Conservation (phyloP, 805 yeast species). For the Lachancea nothofagi region DNA sequence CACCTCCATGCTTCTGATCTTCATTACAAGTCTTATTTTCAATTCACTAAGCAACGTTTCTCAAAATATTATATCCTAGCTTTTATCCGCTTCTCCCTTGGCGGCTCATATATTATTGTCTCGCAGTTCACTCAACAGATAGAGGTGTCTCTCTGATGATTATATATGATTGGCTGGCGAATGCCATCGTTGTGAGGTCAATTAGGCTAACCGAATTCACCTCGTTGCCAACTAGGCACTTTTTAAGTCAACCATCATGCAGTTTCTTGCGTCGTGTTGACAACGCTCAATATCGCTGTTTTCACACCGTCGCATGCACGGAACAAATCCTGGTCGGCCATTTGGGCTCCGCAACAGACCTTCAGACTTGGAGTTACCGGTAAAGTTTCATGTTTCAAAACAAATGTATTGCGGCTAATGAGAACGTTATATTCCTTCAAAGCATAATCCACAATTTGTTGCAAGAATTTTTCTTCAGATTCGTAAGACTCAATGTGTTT, state of each 20-base stretch:
- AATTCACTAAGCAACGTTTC: too few species aligned
- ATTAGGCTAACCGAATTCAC: too few species aligned
- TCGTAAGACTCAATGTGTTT: slow-evolving; percentile 35
- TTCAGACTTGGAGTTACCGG: slow-evolving; percentile 61
- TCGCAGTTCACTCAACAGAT: too few species aligned
- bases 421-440: slow-evolving; percentile 49
- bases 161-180: too few species aligned
- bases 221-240: too few species aligned
- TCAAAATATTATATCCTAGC: too few species aligned
- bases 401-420: slow-evolving; percentile 56
- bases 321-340: slow-evolving; percentile 41
- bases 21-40: too few species aligned
- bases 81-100: too few species aligned
- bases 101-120: too few species aligned
- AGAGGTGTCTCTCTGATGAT: too few species aligned
- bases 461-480: slow-evolving; percentile 56
- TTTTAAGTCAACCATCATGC: neutral
- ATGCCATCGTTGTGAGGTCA: too few species aligned
- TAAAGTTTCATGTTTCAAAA: slow-evolving; percentile 67
- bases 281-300: slow-evolving; percentile 19
- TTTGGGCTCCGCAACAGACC: slow-evolving; percentile 43
- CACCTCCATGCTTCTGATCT: too few species aligned
- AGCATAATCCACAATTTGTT: slow-evolving; percentile 55
- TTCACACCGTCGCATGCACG: slow-evolving; percentile 39
- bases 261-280: neutral